Conservation (phyloP, 352 stramenopile species). For the Plasmopara viticola region DNA sequence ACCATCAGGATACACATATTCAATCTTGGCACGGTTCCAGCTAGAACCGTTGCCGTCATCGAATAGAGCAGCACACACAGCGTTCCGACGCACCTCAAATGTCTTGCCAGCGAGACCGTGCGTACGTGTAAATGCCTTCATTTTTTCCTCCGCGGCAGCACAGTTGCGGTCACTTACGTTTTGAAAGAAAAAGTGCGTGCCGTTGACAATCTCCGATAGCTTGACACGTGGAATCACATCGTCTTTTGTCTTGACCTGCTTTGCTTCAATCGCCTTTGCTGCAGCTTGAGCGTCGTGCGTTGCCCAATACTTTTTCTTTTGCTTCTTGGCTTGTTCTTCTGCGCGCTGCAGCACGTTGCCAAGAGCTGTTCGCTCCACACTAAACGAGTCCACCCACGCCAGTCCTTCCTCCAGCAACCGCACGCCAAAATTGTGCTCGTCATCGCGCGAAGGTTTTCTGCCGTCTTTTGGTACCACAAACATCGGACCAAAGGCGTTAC, state of each 20-base stretch:
- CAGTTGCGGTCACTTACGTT: slow-evolving; percentile 84
- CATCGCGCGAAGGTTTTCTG: slow-evolving; percentile 35
- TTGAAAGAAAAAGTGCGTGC: slow-evolving; percentile 92
- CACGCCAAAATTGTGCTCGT: slow-evolving; percentile 85
- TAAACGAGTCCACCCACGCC: slow-evolving; percentile 90
- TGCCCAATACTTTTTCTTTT: slow-evolving; percentile 94
- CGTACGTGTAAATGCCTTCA: slow-evolving; percentile 88
- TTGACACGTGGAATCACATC: slow-evolving; percentile 73
- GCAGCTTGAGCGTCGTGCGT: slow-evolving; percentile 66
- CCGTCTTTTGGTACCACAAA: slow-evolving; percentile 43
- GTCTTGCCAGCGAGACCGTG: slow-evolving; percentile 85
- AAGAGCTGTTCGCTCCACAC: slow-evolving; percentile 88
- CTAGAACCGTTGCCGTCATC: slow-evolving; percentile 89
- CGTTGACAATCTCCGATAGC: slow-evolving; percentile 93
- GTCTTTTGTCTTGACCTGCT: slow-evolving; percentile 47
- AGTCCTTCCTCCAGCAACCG: slow-evolving; percentile 91
- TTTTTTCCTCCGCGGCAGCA: slow-evolving; percentile 88
- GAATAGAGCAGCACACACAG: slow-evolving; percentile 92
- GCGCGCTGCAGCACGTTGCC: slow-evolving; percentile 62
- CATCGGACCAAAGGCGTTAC: slow-evolving; percentile 87
- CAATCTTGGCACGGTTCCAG: slow-evolving; percentile 94
- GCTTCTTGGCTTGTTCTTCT: slow-evolving; percentile 84
- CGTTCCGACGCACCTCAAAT: slow-evolving; percentile 88
- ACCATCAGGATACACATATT: slow-evolving; percentile 59
- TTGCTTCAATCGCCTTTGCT: slow-evolving; percentile 40